Conservation (phyloP, 768 basidiomycete species). For the Podaxis carcinomalis region DNA sequence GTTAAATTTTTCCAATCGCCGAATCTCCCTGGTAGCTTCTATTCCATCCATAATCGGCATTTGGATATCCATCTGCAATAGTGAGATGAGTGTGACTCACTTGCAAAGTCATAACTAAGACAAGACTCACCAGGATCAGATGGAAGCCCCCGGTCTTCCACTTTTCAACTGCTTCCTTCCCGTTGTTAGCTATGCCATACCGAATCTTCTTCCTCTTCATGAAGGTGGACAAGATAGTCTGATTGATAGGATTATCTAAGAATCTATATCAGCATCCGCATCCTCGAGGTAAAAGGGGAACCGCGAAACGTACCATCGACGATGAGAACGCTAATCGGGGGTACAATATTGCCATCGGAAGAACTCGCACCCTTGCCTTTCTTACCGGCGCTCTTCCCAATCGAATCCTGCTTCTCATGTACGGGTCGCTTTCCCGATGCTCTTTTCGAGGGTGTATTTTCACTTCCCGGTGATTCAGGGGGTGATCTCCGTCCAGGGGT, state of each 20-base stretch:
- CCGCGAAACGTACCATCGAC: slow-evolving; percentile 75
- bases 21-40: slow-evolving; percentile 93
- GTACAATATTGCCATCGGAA: slow-evolving; percentile 72
- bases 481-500: slow-evolving; percentile 3
- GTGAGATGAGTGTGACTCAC: slow-evolving; percentile 14
- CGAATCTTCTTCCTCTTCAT: slow-evolving; percentile 96
- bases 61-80: slow-evolving; percentile 94
- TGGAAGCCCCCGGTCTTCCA: slow-evolving; percentile 94
- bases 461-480: slow-evolving; percentile 12
- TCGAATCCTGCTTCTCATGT: slow-evolving; percentile 21
- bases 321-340: slow-evolving; percentile 96
- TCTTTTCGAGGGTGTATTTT: slow-evolving; percentile 9
- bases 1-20: slow-evolving; percentile 71
- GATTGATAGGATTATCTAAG: slow-evolving; percentile 97
- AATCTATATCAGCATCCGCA: slow-evolving; percentile 11
- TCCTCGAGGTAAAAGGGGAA: not conserved
- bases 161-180: slow-evolving; percentile 92
- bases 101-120: not conserved
- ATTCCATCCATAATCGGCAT: slow-evolving; percentile 99
- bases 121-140: slow-evolving; percentile 79
- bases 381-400: slow-evolving; percentile 31
- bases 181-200: slow-evolving; percentile 91
- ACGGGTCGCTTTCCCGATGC: slow-evolving; percentile 19
- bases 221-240: slow-evolving; percentile 94
- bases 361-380: slow-evolving; percentile 39